Evolutionary conservation across 305 asterid genomes (phyloP), one percentile per base, ranked within the genome.

Genomic region (Stenogyne calaminthoides): DNA sequence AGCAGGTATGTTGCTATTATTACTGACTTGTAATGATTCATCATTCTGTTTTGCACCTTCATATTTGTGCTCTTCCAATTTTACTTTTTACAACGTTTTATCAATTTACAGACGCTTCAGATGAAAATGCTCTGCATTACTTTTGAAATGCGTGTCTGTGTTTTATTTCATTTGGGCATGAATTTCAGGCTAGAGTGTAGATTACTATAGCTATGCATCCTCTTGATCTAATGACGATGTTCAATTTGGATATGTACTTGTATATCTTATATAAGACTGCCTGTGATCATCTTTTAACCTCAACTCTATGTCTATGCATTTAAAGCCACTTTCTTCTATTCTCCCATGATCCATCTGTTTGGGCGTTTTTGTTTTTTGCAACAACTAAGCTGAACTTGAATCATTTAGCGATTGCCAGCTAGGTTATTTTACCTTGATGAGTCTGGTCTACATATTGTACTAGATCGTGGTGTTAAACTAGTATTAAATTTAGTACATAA

Each of bases 271-370:
- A 4, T 44, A 64, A 39, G 34, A 40, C 16, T 7, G 54, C 20
- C 44, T 18, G 40, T 2, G 4, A 66, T 46, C 40, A 47, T 20
- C 58, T 59, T 40, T 42, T 27, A 40, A 12, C 12, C 14, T 49
- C 54, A 68, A 29, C 42, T 58, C 36, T 39, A n/a, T 55, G 37
- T 37, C 54, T 59, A 36, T 64, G 42, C 44, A 44, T 29, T 16
- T 66, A 22, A 69, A 20, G 9, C 14, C n/a, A 62, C 32, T 16
- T 61, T 58, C 66, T 55, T 70, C 64, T 44, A 64, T 67, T 67
- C n/a, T 42, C 15, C 1, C 51, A 44, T 44, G 51, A 44, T 15
- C 32, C 4, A 18, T 56, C 11, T 64, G 6, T 19, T 15, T 57
- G 47, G 29, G 49, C 55, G 32, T 75, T 34, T 27, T 61, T 49